Conservation (phyloP, 768 basidiomycete species). For the Phylloporus sp. region DNA sequence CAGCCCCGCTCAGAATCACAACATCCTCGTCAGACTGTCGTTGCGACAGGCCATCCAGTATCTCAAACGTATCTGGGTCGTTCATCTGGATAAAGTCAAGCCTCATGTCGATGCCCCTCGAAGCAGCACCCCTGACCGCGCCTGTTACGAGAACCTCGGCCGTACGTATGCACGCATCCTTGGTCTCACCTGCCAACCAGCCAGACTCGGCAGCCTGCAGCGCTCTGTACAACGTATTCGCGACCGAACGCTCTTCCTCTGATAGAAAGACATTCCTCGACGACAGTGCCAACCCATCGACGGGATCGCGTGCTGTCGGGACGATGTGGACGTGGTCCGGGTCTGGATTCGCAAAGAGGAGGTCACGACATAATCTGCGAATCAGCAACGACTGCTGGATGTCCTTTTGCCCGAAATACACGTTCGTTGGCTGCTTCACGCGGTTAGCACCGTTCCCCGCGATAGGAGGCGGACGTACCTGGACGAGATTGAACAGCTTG, state of each 20-base stretch:
- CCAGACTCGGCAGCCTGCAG: slow-evolving; percentile 52
- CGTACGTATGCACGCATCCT: slow-evolving; percentile 43
- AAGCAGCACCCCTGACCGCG: slow-evolving; percentile 27
- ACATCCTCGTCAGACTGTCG: slow-evolving; percentile 26
- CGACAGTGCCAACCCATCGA: slow-evolving; percentile 76
- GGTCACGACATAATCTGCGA: slow-evolving; percentile 71
- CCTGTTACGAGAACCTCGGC: slow-evolving; percentile 42
- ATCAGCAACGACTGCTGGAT: slow-evolving; percentile 93
- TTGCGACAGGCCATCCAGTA: slow-evolving; percentile 38
- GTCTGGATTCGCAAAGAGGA: slow-evolving; percentile 76
- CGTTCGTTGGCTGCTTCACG: slow-evolving; percentile 69
- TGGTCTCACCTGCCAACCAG: slow-evolving; percentile 53
- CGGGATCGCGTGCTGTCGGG: slow-evolving; percentile 71
- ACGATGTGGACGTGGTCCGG: slow-evolving; percentile 77
- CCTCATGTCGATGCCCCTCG: slow-evolving; percentile 48
- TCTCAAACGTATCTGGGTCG: slow-evolving; percentile 70
- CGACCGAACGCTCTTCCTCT: slow-evolving; percentile 55
- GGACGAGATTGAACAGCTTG: slow-evolving; percentile 90
- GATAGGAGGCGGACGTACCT: slow-evolving; percentile 45
- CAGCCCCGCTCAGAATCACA: slow-evolving; percentile 79
- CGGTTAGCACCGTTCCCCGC: background rate
- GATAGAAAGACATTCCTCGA: slow-evolving; percentile 87
- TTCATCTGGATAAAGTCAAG: slow-evolving; percentile 91
- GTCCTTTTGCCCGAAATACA: slow-evolving; percentile 98
- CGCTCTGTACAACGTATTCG: slow-evolving; percentile 64